phyloP scores from a whole-genome alignment of 306 rosid genomes.

The Coriaria nepalensis region DNA sequence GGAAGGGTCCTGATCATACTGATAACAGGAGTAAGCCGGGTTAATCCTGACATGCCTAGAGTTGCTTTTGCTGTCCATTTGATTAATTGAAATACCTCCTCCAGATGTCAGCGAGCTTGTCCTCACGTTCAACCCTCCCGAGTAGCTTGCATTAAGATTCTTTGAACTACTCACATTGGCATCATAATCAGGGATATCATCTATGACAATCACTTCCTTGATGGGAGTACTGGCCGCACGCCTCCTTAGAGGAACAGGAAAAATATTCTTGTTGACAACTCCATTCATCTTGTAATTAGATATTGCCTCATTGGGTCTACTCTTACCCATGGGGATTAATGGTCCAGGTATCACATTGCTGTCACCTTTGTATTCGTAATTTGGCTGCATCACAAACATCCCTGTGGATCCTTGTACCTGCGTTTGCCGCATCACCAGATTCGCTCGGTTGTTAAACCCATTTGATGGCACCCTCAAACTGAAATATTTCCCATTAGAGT shows the following conservation, averaged over 20 bases:
- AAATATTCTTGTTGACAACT: neutral
- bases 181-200: conserved; percentile 25
- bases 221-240: conserved; percentile 11
- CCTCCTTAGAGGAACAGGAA: conserved; percentile 16
- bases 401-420: conserved; percentile 13
- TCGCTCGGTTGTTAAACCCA: conserved; percentile 12
- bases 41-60: neutral
- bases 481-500: conserved; percentile 13
- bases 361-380: conserved; percentile 15
- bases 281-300: conserved; percentile 9
- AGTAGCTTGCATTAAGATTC: conserved; percentile 11
- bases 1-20: neutral
- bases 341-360: conserved; percentile 10
- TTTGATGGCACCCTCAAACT: conserved; percentile 11
- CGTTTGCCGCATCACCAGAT: conserved; percentile 7
- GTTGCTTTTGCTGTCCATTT: neutral
- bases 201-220: conserved; percentile 24
- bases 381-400: conserved; percentile 18
- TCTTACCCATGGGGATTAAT: conserved; percentile 1
- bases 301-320: conserved; percentile 15
- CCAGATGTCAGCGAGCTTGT: conserved; percentile 5
- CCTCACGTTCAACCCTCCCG: conserved; percentile 14
- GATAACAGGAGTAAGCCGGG: conserved; percentile 15
- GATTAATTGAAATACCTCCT: conserved; percentile 8
- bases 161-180: conserved; percentile 12